Percentiles rank a stretch among this genome's conserved stretches.
Evolutionary conservation across 495 filamentous ascomycete species (phyloP).

Genomic region (Cercophora newfieldiana): DNA sequence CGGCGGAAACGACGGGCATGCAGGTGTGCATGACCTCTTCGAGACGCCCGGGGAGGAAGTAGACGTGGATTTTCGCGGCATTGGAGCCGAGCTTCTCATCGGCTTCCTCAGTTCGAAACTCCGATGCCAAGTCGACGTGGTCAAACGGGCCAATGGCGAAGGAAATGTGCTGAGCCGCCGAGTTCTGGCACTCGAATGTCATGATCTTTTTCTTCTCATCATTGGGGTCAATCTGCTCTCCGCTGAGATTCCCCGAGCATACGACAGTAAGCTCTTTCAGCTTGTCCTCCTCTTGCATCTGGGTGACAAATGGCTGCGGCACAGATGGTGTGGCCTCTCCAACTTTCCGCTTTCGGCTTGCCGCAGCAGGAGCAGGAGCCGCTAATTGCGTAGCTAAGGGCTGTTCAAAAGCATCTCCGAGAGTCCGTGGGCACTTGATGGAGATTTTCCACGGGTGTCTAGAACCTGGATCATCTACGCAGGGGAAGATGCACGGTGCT

Average conservation of each 20-base stretch:
- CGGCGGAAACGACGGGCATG: conserved; percentile 54
- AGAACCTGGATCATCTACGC: conserved; percentile 77
- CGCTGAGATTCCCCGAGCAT: conserved; percentile 82
- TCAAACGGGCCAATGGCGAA: conserved; percentile 95
- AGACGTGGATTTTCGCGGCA: conserved; percentile 81
- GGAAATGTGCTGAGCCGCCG: conserved; percentile 81
- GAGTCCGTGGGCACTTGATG: conserved; percentile 77
- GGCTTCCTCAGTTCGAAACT: conserved; percentile 84
- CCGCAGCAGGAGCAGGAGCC: conserved; percentile 10
- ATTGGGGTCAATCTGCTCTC: conserved; percentile 72
- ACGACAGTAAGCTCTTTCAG: conserved; percentile 83
- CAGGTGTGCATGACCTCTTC: conserved; percentile 84
- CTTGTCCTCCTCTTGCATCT: conserved; percentile 72
- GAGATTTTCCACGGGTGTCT: conserved; percentile 85
- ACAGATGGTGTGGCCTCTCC: conserved; percentile 35
- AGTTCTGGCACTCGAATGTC: conserved; percentile 69
- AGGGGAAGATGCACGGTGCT: conserved; percentile 85
- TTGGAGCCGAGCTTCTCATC: conserved; percentile 85
- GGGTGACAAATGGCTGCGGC: conserved; percentile 26
- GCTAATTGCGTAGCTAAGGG: conserved; percentile 34
- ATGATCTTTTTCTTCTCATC: conserved; percentile 80
- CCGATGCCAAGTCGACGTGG: conserved; percentile 76
- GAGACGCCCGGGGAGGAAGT: conserved; percentile 79
- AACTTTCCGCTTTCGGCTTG: conserved; percentile 36
- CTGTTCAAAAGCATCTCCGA: conserved; percentile 75